A percentile compares a stretch with the other conserved stretches of the same genome.
Conservation (phyloP, 169 alveolate species). For the Plasmodium sp. region DNA sequence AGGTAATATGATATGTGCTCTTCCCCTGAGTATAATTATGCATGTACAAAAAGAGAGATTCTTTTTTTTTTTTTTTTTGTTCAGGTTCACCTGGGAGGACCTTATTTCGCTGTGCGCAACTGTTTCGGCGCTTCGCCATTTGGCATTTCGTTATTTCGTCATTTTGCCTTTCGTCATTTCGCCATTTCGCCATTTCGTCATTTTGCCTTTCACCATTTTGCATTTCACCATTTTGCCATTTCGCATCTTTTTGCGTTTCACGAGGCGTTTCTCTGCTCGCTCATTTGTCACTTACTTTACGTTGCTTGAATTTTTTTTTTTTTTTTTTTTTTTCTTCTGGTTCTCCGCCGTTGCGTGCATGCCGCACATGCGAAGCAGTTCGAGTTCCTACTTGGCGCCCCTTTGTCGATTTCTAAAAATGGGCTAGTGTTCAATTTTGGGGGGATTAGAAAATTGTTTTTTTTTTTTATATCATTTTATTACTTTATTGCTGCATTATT, state of each 20-base stretch:
- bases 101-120: not conserved
- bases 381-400: not conserved
- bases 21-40: not conserved
- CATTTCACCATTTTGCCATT: not conserved
- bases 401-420: not conserved
- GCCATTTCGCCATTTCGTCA: not conserved
- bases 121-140: not conserved
- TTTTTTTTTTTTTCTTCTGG: not conserved
- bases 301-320: not conserved
- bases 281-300: not conserved
- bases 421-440: not conserved
- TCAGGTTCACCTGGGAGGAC: not conserved
- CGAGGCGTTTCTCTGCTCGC: not conserved
- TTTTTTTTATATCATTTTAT: not conserved
- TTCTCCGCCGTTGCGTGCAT: not conserved
- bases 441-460: too few species aligned
- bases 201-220: not conserved
- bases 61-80: not conserved
- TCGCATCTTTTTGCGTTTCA: not conserved
- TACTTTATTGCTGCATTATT: not conserved
- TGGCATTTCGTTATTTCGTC: not conserved
- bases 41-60: not conserved
- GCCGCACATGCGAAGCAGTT: not conserved
- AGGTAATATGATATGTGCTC: not conserved
- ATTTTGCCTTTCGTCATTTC: too few species aligned